phyloP scores from a whole-genome alignment of 768 basidiomycete species.

The Lactarius akahatsu region DNA sequence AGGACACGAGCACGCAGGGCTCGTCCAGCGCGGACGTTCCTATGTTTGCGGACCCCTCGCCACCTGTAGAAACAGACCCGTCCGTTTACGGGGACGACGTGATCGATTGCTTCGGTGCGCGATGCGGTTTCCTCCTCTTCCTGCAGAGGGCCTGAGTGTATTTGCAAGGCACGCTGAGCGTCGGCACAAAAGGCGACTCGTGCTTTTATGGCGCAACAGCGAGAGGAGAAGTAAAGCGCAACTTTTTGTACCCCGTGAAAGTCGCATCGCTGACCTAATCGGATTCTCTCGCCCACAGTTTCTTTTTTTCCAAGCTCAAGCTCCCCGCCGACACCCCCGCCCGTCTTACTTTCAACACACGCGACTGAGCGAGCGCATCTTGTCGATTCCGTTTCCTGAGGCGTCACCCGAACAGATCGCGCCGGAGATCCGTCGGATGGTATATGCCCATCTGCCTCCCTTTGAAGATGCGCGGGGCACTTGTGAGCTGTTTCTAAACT shows the following conservation, averaged over 20 bases:
- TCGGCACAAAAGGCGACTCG: conserved; percentile 54
- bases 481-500: conserved; percentile 64
- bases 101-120: conserved; percentile 50
- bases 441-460: conserved; percentile 52
- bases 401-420: conserved; percentile 23
- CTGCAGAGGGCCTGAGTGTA: neutral
- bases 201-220: conserved; percentile 65
- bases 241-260: conserved; percentile 43
- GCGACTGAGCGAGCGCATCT: conserved; percentile 25
- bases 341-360: conserved; percentile 23
- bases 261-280: neutral
- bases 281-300: neutral
- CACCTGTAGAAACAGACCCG: conserved; percentile 2
- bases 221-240: conserved; percentile 56
- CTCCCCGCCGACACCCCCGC: conserved; percentile 2
- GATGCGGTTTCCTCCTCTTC: neutral
- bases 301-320: conserved; percentile 7
- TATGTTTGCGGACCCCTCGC: neutral
- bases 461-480: conserved; percentile 58
- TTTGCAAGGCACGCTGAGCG: conserved; percentile 52
- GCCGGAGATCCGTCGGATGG: conserved; percentile 40
- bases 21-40: neutral
- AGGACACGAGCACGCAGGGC: neutral
- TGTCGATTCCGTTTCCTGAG: conserved; percentile 28
- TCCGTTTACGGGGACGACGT: conserved; percentile 37